A percentile compares a stretch with the other conserved stretches of the same genome.
Evolutionary conservation across 192 early-diverging fungal species (phyloP).

Genomic region (Coemansia reversa): DNA sequence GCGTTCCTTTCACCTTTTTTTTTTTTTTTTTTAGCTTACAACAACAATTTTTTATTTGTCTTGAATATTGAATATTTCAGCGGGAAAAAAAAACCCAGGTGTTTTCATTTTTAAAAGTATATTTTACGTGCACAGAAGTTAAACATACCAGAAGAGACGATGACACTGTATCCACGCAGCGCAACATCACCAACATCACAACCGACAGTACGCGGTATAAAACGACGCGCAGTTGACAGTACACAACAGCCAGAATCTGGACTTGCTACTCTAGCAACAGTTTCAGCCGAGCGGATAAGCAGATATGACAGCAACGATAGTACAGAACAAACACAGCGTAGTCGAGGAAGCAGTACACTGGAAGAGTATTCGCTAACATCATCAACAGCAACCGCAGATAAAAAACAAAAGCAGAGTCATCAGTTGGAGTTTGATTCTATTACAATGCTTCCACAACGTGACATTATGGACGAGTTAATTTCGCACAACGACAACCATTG

Average conservation of each 20-base stretch:
- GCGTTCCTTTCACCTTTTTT: no score
- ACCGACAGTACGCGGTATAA: neutral
- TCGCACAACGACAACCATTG: conserved; percentile 22
- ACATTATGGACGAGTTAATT: conserved; percentile 41
- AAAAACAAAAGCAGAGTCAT: neutral
- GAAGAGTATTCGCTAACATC: conserved; percentile 10
- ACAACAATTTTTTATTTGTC: no score
- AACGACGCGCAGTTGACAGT: conserved; percentile 6
- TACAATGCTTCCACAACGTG: conserved; percentile 26
- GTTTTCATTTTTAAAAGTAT: no score
- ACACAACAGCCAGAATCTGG: conserved; percentile 5
- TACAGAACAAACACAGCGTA: neutral
- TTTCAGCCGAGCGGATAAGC: conserved; percentile 17
- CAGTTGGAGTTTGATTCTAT: conserved; percentile 27
- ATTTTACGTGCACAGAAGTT: no score
- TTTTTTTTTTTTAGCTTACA: no score
- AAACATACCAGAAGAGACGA: no score
- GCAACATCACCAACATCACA: neutral
- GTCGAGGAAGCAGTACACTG: neutral
- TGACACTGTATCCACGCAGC: no score
- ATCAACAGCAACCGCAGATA: neutral
- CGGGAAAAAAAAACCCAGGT: no score
- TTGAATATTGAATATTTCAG: no score
- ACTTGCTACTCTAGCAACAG: conserved; percentile 28
- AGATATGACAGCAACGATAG: conserved; percentile 5